Base-by-base conservation (phyloP, 768 basidiomycete species). In the Suillus americanus region DNA sequence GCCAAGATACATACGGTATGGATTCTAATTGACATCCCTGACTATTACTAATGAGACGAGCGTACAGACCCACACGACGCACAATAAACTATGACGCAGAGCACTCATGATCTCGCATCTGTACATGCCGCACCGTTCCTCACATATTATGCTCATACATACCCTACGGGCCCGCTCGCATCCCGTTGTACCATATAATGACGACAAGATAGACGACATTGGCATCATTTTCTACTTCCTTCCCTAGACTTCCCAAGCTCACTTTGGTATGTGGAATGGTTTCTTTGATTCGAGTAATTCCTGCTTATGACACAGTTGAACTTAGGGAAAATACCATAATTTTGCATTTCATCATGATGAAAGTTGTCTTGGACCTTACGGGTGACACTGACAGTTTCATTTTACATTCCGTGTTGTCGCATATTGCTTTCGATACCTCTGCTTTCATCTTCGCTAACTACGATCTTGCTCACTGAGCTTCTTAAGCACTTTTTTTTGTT, bases 121-220 rank as follows among this genome's bases (percentile, higher is more conserved):
- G 5, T 59, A 55, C 40, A 69, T 57, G 57, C 25, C 40, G 43
- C 66, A 33, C 57, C 4, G 50, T 40, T 62, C 14, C 41, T 33
- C 10, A 33, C 61, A n/a, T 35, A 61, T 20, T 38, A 62, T 40
- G 25, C 38, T 25, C 35, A 35, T 62, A 35, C 41, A 62, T 62
- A 56, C 46, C 62, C 28, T 16, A n/a, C 50, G 40, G 64, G 3
- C 40, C 68, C 57, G 65, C 66, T 67, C 64, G 50, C 68, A 64
- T 48, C 65, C 67, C 65, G 37, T 25, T 74, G 72, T 74, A 74
- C 62, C 50, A 75, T 66, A 74, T 35, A 55, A 55, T 23, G 55
- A 65, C 45, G 54, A 55, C 51, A 56, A n/a, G 20, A 63, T 33
- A 3, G 51, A 57, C 9, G 45, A 20, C 40, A 13, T 28, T 59